These are phyloP conservation scores for Rhizopus arrhizus DNA, from an alignment of 371 early-diverging fungal genomes.

Conservation along the genomic window DNA sequence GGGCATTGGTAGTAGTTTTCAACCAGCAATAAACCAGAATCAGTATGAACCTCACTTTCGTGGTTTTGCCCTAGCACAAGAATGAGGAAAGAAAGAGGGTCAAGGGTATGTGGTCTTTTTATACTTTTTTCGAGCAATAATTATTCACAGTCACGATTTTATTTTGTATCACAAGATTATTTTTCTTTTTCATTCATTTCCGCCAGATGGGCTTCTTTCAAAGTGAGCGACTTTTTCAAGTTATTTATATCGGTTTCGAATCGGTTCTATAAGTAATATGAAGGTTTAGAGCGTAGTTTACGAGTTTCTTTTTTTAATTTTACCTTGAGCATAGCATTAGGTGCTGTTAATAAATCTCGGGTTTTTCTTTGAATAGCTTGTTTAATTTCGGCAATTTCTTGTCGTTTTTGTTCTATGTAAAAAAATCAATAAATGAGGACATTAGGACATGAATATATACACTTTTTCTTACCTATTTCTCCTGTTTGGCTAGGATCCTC, in stretches of 20 bases:
- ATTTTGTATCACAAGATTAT: not conserved
- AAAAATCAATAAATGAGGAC: not conserved
- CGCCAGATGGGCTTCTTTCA: slow-evolving; percentile 52
- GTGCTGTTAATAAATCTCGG: slow-evolving; percentile 45
- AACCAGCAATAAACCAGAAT: slow-evolving; percentile 65
- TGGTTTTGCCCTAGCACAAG: slow-evolving; percentile 64
- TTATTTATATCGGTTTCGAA: slow-evolving; percentile 49
- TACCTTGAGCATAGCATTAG: slow-evolving; percentile 57
- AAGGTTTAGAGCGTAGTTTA: not conserved
- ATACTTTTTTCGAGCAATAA: too few relatives aligned
- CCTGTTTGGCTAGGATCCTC: slow-evolving; percentile 43
- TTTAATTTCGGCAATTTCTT: slow-evolving; percentile 54
- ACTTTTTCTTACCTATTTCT: slow-evolving; percentile 38
- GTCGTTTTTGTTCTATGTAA: slow-evolving; percentile 21
- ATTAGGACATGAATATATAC: not conserved
- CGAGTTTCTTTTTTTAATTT: not conserved
- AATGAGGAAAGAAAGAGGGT: slow-evolving; percentile 38
- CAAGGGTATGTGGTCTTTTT: too few relatives aligned
- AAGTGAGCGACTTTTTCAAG: slow-evolving; percentile 45
- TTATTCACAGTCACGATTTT: too few relatives aligned
- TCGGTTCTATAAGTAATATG: slow-evolving; percentile 38
- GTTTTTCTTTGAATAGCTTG: slow-evolving; percentile 52
- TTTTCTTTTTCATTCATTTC: slow-evolving; percentile 45
- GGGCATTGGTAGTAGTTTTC: slow-evolving; percentile 65
- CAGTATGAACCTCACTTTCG: slow-evolving; percentile 59